phyloP scores from a whole-genome alignment of 108 stramenopile genomes.

The Chaetoceros tenuissimus region DNA sequence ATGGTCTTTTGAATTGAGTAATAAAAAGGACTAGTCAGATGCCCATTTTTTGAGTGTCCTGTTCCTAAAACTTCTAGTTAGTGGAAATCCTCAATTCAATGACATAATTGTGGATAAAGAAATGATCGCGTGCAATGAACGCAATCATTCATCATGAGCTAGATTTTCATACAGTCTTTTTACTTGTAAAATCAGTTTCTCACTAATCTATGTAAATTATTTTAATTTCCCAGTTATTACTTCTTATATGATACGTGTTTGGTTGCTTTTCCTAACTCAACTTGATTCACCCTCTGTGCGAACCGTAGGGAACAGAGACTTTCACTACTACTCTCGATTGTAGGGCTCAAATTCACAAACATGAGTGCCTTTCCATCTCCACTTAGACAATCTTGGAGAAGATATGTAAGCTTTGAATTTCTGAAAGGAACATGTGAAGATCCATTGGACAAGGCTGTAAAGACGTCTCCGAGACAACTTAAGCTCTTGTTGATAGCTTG shows the following conservation, averaged over 20 bases:
- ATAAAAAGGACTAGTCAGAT: too few relatives aligned
- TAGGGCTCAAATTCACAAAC: slow-evolving; percentile 92
- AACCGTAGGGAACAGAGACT: slow-evolving; percentile 92
- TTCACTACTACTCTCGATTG: slow-evolving; percentile 70
- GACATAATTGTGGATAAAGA: too few relatives aligned
- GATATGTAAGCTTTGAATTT: slow-evolving; percentile 91
- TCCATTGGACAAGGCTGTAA: slow-evolving; percentile 84
- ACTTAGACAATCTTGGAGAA: slow-evolving; percentile 88
- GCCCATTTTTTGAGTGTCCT: too few relatives aligned
- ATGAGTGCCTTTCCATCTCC: slow-evolving; percentile 95
- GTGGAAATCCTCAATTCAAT: too few relatives aligned
- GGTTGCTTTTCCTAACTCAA: slow-evolving; percentile 78
- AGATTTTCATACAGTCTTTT: too few relatives aligned
- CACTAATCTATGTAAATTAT: too few relatives aligned
- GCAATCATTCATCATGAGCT: too few relatives aligned
- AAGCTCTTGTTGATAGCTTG: slow-evolving; percentile 98
- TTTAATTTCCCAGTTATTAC: too few relatives aligned
- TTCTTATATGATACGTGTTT: slow-evolving; percentile 79
- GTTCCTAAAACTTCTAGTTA: too few relatives aligned
- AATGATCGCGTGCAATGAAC: too few relatives aligned
- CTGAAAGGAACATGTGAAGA: slow-evolving; percentile 89
- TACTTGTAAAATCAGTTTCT: too few relatives aligned
- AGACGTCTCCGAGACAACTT: slow-evolving; percentile 96
- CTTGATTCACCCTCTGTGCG: slow-evolving; percentile 70
- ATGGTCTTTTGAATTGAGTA: too few relatives aligned